These are phyloP conservation scores for Annulohypoxylon nitens DNA, from an alignment of 495 filamentous ascomycete genomes.

Conservation along the genomic window DNA sequence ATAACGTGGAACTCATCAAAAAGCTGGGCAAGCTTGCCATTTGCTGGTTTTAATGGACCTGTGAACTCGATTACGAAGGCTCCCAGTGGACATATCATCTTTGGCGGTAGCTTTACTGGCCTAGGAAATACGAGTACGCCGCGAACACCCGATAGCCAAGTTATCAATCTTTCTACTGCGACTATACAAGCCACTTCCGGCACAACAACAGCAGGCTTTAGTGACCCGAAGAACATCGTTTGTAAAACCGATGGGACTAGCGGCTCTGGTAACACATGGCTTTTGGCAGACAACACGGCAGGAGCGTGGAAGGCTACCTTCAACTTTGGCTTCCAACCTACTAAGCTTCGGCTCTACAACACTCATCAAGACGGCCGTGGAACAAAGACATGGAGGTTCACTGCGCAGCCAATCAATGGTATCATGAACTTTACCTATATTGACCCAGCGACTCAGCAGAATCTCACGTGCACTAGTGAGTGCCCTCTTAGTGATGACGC, in stretches of 20 bases:
- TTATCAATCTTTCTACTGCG: slow-evolving; percentile 85
- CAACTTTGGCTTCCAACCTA: slow-evolving; percentile 83
- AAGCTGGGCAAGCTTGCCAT: slow-evolving; percentile 88
- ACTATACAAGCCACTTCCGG: slow-evolving; percentile 75
- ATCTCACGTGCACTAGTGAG: slow-evolving; percentile 76
- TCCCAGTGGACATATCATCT: slow-evolving; percentile 85
- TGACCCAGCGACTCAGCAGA: slow-evolving; percentile 75
- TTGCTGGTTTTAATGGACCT: slow-evolving; percentile 94
- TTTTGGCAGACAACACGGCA: slow-evolving; percentile 80
- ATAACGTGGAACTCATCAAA: slow-evolving; percentile 81
- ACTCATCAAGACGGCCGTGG: slow-evolving; percentile 87
- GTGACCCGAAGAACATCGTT: slow-evolving; percentile 84
- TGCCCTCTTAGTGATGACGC: slow-evolving; percentile 82
- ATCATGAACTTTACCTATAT: slow-evolving; percentile 97
- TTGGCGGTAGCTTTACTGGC: slow-evolving; percentile 91
- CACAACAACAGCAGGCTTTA: slow-evolving; percentile 72
- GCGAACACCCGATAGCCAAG: slow-evolving; percentile 72
- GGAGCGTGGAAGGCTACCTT: slow-evolving; percentile 90
- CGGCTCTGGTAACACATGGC: slow-evolving; percentile 81
- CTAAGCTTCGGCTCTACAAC: slow-evolving; percentile 90
- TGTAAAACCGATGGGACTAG: slow-evolving; percentile 78
- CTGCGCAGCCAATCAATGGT: slow-evolving; percentile 83
- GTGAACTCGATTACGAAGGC: slow-evolving; percentile 87
- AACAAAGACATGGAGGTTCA: slow-evolving; percentile 86
- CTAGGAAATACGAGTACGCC: slow-evolving; percentile 82